Base-by-base conservation (phyloP, 23 red algal species). In the Gracilaria gracilis region DNA sequence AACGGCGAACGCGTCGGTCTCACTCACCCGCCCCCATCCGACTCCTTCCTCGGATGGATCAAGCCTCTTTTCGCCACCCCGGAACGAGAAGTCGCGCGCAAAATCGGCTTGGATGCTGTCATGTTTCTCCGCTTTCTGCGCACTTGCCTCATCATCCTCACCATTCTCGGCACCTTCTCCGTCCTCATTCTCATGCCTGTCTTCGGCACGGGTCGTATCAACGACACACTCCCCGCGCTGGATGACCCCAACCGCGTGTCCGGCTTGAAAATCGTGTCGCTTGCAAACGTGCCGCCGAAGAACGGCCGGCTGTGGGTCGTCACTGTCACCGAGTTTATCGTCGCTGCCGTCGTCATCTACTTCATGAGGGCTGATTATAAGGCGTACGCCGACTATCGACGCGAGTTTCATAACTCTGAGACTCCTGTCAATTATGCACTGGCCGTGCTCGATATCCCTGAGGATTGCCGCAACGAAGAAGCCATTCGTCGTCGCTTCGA, bases 401-500 rank as follows among this genome's bases (percentile, higher is more conserved):
- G 84, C 36, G 32, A 81, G 35, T 90, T 86, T 54, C 79, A 15
- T 35, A 53, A 53, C 51, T 59, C 73, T 35, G 86, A 96, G 37
- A 93, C 57, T 27, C 89, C 95, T 13, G 84, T 79, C 37, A 96
- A 96, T 71, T 96, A 96, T 82, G 80, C 86, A 19, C n/a, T 96
- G 54, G 75, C 86, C 33, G 75, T 96, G 32, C 71, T 86, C 4
- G 95, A 96, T 49, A 80, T 96, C 57, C 88, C 89, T 34, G 67
- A 84, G 31, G 84, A 85, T 3, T 25, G 66, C 12, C 74, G 74
- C 11, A 88, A 34, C 33, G 76, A 83, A 34, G 19, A 86, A 19
- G 61, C 33, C 23, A 47, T 92, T 32, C 87, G 81, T 34, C 72
- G 86, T 8, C 36, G 72, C 15, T 92, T 96, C 27, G 81, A 93